These are phyloP conservation scores for Globisporangium paroecandrum DNA, from an alignment of 352 stramenopile species.

Conservation along the genomic window DNA sequence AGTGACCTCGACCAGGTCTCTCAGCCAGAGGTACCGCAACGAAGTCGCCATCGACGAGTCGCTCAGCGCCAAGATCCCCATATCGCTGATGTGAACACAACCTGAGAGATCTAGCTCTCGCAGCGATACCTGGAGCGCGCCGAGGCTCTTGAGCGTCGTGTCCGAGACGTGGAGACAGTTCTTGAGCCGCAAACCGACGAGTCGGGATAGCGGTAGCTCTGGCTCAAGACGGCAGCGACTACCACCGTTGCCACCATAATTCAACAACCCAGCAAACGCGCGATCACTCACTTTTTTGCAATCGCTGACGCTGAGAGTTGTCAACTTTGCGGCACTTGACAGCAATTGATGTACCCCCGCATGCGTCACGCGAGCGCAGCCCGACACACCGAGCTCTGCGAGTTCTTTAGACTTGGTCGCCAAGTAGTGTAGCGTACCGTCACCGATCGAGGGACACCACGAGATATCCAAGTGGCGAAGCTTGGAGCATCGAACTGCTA, in stretches of 20 bases:
- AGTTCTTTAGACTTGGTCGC: constrained; percentile 21
- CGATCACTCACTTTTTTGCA: constrained; percentile 42
- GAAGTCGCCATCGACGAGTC: constrained; percentile 33
- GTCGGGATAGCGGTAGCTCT: constrained; percentile 14
- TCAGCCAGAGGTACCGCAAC: constrained; percentile 68
- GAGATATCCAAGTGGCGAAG: constrained; percentile 57
- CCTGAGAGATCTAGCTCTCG: constrained; percentile 75
- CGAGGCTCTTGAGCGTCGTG: constrained; percentile 35
- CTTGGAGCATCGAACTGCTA: constrained; percentile 30
- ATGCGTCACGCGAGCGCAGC: constrained; percentile 27
- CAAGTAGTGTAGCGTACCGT: constrained; percentile 32
- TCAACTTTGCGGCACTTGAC: constrained; percentile 24
- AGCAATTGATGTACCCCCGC: constrained; percentile 25
- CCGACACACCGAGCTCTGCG: constrained; percentile 21
- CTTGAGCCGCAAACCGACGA: constrained; percentile 40
- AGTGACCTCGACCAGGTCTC: constrained; percentile 55
- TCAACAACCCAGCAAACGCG: constrained; percentile 20
- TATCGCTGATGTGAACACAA: constrained; percentile 73
- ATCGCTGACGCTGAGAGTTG: constrained; percentile 23
- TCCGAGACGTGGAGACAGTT: constrained; percentile 44
- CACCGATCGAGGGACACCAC: constrained; percentile 38
- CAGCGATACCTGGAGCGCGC: constrained; percentile 51
- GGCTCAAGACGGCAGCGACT: not conserved
- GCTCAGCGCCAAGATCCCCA: constrained; percentile 72
- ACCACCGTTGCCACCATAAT: not conserved